Conservation (phyloP, 495 filamentous ascomycete genomes). For the Tetracladium setigerum region DNA sequence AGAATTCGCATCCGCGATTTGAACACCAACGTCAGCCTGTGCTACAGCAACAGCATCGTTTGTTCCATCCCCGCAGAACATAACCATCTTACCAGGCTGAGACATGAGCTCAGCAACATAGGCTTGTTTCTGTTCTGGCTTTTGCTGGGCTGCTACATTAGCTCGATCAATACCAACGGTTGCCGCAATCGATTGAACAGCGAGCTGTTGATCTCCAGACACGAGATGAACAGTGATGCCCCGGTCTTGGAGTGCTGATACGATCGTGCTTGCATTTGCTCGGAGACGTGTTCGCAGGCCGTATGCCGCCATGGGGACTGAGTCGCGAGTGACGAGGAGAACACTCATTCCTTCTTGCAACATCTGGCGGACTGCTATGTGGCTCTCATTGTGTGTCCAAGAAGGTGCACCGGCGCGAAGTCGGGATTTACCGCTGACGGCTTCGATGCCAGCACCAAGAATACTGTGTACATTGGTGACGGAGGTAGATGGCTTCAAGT, state of each 20-base stretch:
- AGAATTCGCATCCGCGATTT: too few species aligned
- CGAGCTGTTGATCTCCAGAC: constrained; percentile 56
- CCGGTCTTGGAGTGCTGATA: constrained; percentile 42
- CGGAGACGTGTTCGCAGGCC: constrained; percentile 52
- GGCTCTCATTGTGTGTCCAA: constrained; percentile 51
- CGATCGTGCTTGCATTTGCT: constrained; percentile 37
- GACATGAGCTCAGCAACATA: constrained; percentile 42
- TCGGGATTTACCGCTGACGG: constrained; percentile 16
- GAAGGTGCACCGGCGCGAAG: constrained; percentile 54
- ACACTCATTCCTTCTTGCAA: constrained; percentile 38
- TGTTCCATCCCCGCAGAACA: constrained; percentile 71
- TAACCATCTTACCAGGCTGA: constrained; percentile 29
- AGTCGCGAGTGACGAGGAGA: constrained; percentile 51
- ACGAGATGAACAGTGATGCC: constrained; percentile 52
- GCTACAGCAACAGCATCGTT: constrained; percentile 66
- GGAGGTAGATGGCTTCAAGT: too few species aligned
- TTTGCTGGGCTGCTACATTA: constrained; percentile 40
- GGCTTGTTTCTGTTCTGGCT: constrained; percentile 51
- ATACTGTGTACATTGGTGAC: not conserved
- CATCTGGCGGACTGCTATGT: not conserved
- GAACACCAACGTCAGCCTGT: not conserved
- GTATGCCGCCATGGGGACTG: constrained; percentile 41
- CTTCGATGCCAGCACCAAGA: constrained; percentile 30
- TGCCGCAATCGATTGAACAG: constrained; percentile 45
- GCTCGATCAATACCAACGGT: constrained; percentile 39